Percentiles rank a stretch among this genome's conserved stretches.
Conservation (phyloP, 1,284 basidiomycete genomes). For the Agroathelia rolfsii region DNA sequence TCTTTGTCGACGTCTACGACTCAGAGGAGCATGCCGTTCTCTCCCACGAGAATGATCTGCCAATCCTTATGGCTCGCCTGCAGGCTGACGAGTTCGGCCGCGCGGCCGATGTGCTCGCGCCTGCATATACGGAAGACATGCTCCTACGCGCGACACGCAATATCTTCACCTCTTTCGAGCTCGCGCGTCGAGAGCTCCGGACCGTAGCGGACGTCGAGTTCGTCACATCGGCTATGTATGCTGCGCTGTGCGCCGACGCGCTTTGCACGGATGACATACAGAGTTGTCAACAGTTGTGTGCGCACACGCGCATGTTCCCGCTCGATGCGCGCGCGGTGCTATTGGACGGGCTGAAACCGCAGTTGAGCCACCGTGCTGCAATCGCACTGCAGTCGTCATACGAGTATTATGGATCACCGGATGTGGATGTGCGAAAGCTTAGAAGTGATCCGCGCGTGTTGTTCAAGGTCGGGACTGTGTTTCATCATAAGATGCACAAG, state of each 20-base stretch:
- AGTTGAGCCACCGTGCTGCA: slow-evolving; percentile 14
- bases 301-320: slow-evolving; percentile 21
- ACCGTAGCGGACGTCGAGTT: slow-evolving; percentile 17
- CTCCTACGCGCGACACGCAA: slow-evolving; percentile 30
- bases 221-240: slow-evolving; percentile 23
- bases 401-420: slow-evolving; percentile 19
- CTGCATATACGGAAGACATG: slow-evolving; percentile 28
- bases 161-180: slow-evolving; percentile 22
- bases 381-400: slow-evolving; percentile 16
- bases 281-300: slow-evolving; percentile 20
- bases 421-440: slow-evolving; percentile 20
- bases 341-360: slow-evolving; percentile 16
- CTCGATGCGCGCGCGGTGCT: slow-evolving; percentile 21
- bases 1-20: slow-evolving; percentile 40
- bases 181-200: slow-evolving; percentile 6
- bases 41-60: slow-evolving; percentile 23
- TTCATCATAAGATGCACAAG: slow-evolving; percentile 30
- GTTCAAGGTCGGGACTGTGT: slow-evolving; percentile 36
- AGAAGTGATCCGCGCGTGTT: slow-evolving; percentile 17
- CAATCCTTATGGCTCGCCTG: slow-evolving; percentile 18
- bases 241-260: slow-evolving; percentile 20
- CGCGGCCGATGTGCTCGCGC: slow-evolving; percentile 16
- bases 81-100: slow-evolving; percentile 18
- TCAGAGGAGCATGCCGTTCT: slow-evolving; percentile 24
- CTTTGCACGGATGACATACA: slow-evolving; percentile 20